Conservation (phyloP, 352 stramenopile genomes). For the Pythium apleroticum region DNA sequence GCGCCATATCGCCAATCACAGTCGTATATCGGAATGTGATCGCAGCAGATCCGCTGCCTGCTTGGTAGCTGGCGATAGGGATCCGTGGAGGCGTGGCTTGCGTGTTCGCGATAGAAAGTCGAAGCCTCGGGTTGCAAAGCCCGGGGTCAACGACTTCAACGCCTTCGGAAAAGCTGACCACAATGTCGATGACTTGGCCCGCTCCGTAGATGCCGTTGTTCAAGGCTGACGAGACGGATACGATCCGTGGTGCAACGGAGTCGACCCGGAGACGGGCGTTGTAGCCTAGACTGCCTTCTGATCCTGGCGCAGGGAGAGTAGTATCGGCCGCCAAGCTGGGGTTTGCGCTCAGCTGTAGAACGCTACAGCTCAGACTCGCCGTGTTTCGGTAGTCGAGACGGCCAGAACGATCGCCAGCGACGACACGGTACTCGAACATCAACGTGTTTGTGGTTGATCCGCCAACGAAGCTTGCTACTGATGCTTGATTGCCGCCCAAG, state of each 20-base stretch:
- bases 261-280: conserved; percentile 45
- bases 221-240: conserved; percentile 45
- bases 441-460: conserved; percentile 47
- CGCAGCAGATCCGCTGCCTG: conserved; percentile 38
- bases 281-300: conserved; percentile 40
- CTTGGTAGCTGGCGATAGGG: conserved; percentile 36
- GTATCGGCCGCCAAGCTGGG: conserved; percentile 44
- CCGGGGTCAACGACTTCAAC: conserved; percentile 30
- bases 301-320: conserved; percentile 43
- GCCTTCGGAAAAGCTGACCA: conserved; percentile 53
- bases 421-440: conserved; percentile 59
- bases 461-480: conserved; percentile 44
- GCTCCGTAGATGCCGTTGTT: conserved; percentile 58
- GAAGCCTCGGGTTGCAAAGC: conserved; percentile 30
- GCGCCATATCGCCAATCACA: conserved; percentile 47
- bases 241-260: conserved; percentile 37
- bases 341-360: conserved; percentile 50
- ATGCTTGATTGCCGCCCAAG: conserved; percentile 34
- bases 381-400: conserved; percentile 51
- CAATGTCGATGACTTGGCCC: conserved; percentile 53
- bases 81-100: background rate
- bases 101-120: conserved; percentile 46
- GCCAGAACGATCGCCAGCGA: conserved; percentile 41
- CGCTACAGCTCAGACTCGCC: conserved; percentile 40
- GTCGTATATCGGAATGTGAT: conserved; percentile 44